Base-by-base conservation (phyloP, 2,329 filamentous ascomycete species). In the Coleophoma cylindrospora region DNA sequence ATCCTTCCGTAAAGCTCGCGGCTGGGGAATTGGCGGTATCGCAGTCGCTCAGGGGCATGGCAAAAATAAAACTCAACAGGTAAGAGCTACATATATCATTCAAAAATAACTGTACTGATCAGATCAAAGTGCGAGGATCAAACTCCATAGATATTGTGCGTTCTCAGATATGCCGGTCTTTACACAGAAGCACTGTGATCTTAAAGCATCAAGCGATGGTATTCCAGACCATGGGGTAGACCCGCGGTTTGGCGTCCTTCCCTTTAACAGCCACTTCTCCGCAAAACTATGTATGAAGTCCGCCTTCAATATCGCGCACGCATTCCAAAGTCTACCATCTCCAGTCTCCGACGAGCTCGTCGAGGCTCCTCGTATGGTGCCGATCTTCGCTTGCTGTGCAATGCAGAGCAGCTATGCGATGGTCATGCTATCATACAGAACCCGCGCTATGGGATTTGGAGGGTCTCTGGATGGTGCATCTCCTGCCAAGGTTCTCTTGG, bases 91-190 rank as follows among this genome's bases (percentile, higher is more conserved):
- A 27, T 27, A 7, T 8, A 10, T 6, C 48, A 1, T 48, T 36
- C 21, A 33, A 32, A 12, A 17, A 13, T 34, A 19, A 10, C 13
- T 4, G 13, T 37, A 37, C 8, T 21, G 14, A 12, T 37, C 2
- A 3, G 40, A 21, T 10, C 34, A 34, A 21, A 77, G 75, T 59
- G 74, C 75, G 11, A 65, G 74, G 13, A 76, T 77, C 54, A 78
- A 78, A 55, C 58, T 77, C 3, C 75, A 79, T 54, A 70, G 75
- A 1, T 77, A 76, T 57, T 71, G 69, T 53, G 75, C 75, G 9
- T 79, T 79, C 59, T 72, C 68, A 41, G 74, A 78, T 53, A 62
- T 71, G 6, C 74, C 75, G 2, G 66, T 78, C 17, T 79, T 79
- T 57, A 65, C 68, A 0, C 67, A 68, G 27, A 74, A 72, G 49